These are phyloP conservation scores for Colletotrichum tofieldiae DNA, from an alignment of 2,329 filamentous ascomycete genomes.

Conservation along the genomic window DNA sequence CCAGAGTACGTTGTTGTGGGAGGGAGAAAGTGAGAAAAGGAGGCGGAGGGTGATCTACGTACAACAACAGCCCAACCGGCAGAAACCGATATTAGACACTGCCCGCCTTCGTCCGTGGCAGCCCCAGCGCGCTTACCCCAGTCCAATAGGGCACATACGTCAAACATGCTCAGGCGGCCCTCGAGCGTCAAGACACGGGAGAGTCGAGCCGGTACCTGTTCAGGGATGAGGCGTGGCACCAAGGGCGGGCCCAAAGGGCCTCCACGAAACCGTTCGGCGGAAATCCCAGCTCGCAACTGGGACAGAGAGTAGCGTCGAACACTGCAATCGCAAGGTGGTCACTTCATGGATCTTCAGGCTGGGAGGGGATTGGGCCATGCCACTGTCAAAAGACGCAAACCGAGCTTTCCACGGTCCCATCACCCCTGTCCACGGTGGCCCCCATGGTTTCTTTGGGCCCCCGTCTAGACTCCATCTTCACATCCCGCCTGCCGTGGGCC, in stretches of 20 bases:
- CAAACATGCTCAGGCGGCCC: slow-evolving; percentile 7
- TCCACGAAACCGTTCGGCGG: slow-evolving; percentile 34
- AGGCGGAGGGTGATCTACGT: slow-evolving; percentile 20
- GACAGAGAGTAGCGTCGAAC: slow-evolving; percentile 23
- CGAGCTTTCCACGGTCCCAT: slow-evolving; percentile 21
- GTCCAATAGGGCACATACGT: slow-evolving; percentile 40
- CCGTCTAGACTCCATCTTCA: slow-evolving; percentile 23
- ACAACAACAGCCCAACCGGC: slow-evolving; percentile 40
- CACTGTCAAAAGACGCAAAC: slow-evolving; percentile 26
- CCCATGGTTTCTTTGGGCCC: slow-evolving; percentile 23
- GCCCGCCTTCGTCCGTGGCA: slow-evolving; percentile 40
- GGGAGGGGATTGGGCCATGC: slow-evolving; percentile 22
- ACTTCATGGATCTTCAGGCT: slow-evolving; percentile 15
- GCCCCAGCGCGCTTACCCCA: slow-evolving; percentile 37
- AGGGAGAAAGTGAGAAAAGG: slow-evolving; percentile 28
- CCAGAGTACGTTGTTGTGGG: slow-evolving; percentile 36
- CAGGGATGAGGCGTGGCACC: slow-evolving; percentile 34
- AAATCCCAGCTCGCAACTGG: slow-evolving; percentile 23
- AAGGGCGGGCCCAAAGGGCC: slow-evolving; percentile 20
- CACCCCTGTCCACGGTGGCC: slow-evolving; percentile 10
- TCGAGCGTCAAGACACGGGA: slow-evolving; percentile 31
- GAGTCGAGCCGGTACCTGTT: slow-evolving; percentile 6
- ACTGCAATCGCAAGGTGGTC: slow-evolving; percentile 33
- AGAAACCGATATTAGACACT: slow-evolving; percentile 41
- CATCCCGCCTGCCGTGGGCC: slow-evolving; percentile 28